Evolutionary conservation across 2,329 filamentous ascomycete genomes (phyloP), one percentile per base, ranked within the genome.

Genomic region (Scedosporium apiospermum): DNA sequence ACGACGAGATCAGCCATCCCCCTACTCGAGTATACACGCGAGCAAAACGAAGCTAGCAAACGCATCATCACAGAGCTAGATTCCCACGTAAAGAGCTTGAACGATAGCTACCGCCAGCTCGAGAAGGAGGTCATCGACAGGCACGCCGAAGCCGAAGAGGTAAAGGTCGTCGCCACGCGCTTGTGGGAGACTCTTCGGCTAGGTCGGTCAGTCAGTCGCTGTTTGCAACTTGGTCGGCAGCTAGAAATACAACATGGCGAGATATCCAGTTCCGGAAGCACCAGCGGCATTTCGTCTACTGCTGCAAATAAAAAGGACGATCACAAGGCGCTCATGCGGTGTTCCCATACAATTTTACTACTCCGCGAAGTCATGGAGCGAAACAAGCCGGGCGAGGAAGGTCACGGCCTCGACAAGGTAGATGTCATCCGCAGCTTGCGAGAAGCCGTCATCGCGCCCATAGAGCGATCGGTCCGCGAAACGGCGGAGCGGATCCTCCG

Each of bases 51-150:
- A 38, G 86, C 91, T 2, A 91, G 89, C 67, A 81, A 82, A 60
- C 82, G 81, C 61, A 88, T 98, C 66, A 78, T 96, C 62, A 76
- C 83, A 38, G 88, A 90, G 69, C 85, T 97, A 44, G 90, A 96
- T 68, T 80, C 84, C 6, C 93, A 97, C 73, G 85, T 97, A 66
- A 82, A 85, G 63, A 88, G 84, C 65, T 80, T 99, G 65, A 92
- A 90, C 66, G 88, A 92, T 69, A 92, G 90, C 72, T 97, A 96
- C 77, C 84, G 85, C 65, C 86, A 93, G 67, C 81, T 98, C 27
- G 89, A 96, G 75, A 88, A 86, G 71, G 91, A 98, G 71, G 92
- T 98, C 53, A 82, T 91, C 61, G 84, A 89, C 69, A 91, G 93
- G 68, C 90, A 96, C 77, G 88, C 91, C 69, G 88, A 88, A 63